A percentile compares a stretch with the other conserved stretches of the same genome.
Evolutionary conservation across 129 eudicot species (phyloP).

Genomic region (Artemisia argyi): DNA sequence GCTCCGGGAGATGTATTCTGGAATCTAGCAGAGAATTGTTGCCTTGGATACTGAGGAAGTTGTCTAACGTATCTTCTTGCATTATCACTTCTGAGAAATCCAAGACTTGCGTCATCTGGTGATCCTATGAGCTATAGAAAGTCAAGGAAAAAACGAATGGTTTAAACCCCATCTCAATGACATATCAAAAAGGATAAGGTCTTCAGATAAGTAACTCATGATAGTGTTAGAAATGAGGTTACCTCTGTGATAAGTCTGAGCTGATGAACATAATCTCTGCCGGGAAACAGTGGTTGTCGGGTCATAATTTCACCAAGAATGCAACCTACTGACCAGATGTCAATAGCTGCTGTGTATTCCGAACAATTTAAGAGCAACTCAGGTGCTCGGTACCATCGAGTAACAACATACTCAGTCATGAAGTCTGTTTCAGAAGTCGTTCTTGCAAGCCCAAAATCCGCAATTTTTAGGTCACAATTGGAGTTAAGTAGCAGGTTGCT

Average conservation of each 20-base stretch:
- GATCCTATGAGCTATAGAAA: conserved; percentile 59
- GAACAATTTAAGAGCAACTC: conserved; percentile 28
- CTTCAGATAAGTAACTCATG: no score
- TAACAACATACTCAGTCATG: conserved; percentile 36
- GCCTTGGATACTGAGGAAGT: conserved; percentile 66
- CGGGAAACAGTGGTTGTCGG: conserved; percentile 24
- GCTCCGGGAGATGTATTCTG: conserved; percentile 61
- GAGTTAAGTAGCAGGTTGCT: conserved; percentile 25
- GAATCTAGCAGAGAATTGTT: conserved; percentile 61
- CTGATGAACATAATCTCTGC: conserved; percentile 31
- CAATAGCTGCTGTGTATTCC: conserved; percentile 30
- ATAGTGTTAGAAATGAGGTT: background rate
- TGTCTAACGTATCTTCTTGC: conserved; percentile 75
- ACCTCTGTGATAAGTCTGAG: conserved; percentile 30
- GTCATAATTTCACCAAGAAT: conserved; percentile 26
- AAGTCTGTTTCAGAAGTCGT: conserved; percentile 30
- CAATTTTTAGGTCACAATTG: conserved; percentile 24
- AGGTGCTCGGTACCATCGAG: conserved; percentile 27
- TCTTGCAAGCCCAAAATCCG: conserved; percentile 31
- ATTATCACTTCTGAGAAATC: conserved; percentile 67
- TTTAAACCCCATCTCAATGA: background rate
- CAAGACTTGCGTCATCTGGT: conserved; percentile 71
- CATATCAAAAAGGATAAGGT: no score
- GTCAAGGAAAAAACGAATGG: conserved; percentile 1
- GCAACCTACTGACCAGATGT: conserved; percentile 31